Conservation (phyloP, 768 basidiomycete species). For the Tricholoma sp. region DNA sequence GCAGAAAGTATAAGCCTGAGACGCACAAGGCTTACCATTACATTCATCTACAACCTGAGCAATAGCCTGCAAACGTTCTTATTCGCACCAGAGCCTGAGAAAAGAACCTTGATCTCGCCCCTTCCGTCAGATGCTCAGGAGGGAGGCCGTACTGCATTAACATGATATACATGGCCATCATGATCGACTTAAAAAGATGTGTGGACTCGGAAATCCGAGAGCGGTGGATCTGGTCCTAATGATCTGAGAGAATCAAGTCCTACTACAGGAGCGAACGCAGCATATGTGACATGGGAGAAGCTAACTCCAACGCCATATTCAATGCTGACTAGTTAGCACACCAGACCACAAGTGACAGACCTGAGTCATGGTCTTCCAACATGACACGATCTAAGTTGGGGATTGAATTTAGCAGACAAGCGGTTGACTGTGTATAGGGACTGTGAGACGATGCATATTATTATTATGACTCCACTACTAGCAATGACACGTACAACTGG, state of each 20-base stretch:
- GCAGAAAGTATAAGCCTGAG: background rate
- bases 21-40: conserved; percentile 11
- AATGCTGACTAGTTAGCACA: background rate
- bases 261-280: conserved; percentile 12
- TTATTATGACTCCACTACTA: no score
- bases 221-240: conserved; percentile 13
- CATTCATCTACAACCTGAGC: conserved; percentile 15
- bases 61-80: conserved; percentile 5
- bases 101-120: conserved; percentile 19
- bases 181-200: conserved; percentile 15
- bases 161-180: conserved; percentile 17
- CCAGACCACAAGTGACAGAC: background rate
- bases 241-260: conserved; percentile 9
- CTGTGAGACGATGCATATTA: no score
- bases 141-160: conserved; percentile 18
- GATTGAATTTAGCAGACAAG: no score
- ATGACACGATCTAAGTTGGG: background rate
- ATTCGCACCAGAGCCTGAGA: conserved; percentile 12
- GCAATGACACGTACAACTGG: no score
- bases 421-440: no score
- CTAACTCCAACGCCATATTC: conserved; percentile 16
- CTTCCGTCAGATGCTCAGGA: conserved; percentile 16
- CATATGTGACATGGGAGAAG: conserved; percentile 17
- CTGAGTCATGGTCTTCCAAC: conserved; percentile 1
- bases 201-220: conserved; percentile 23